Evolutionary conservation across 805 yeast species (phyloP).

Genomic region (Yamadazyma akitaensis): DNA sequence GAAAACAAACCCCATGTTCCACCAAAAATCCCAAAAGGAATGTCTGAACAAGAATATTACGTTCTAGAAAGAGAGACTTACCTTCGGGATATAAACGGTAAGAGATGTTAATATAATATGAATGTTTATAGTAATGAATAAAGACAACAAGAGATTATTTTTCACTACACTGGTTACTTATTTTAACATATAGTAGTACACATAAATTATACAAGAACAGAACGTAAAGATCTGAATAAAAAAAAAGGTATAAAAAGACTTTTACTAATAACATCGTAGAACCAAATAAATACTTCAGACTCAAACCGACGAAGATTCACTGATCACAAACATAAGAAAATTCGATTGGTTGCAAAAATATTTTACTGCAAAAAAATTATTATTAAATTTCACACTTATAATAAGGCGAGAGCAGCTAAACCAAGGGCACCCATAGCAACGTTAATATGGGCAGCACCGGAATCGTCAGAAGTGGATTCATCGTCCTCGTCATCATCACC

Average conservation of each 20-base stretch:
- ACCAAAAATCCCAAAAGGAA: conserved; percentile 42
- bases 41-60: conserved; percentile 41
- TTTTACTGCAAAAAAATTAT: not conserved
- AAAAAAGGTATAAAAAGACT: conserved; percentile 9
- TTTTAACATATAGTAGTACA: not conserved
- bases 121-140: not conserved
- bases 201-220: conserved; percentile 8
- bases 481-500: conserved; percentile 12
- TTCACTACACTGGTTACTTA: not conserved
- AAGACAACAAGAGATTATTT: not conserved
- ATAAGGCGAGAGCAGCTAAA: conserved; percentile 26
- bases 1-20: conserved; percentile 40
- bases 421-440: conserved; percentile 23
- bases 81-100: conserved; percentile 37
- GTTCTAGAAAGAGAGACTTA: conserved; percentile 39
- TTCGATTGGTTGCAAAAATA: not conserved
- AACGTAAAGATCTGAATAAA: not conserved
- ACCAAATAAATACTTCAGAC: conserved; percentile 7
- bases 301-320: not conserved
- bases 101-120: conserved; percentile 15
- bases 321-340: not conserved
- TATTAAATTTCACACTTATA: conserved; percentile 6
- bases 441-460: conserved; percentile 10
- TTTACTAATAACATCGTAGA: conserved; percentile 10
- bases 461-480: conserved; percentile 11